These are phyloP conservation scores for Phytophthora megakarya DNA, from an alignment of 352 stramenopile genomes.

Conservation along the genomic window DNA sequence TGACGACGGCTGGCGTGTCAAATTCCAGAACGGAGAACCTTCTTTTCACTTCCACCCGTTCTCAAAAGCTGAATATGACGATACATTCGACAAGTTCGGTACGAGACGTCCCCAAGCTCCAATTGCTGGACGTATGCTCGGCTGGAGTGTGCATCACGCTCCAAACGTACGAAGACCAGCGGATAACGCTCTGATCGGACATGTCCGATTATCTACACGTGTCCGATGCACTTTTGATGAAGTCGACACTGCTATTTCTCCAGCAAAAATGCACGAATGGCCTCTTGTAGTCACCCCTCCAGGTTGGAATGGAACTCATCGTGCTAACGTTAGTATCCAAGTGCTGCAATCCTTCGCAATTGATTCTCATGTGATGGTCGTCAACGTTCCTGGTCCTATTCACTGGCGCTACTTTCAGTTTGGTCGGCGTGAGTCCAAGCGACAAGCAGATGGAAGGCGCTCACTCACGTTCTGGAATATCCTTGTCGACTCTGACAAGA, in stretches of 20 bases:
- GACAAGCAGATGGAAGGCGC: slow-evolving; percentile 5
- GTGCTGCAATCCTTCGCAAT: slow-evolving; percentile 26
- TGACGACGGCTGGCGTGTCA: slow-evolving; percentile 1
- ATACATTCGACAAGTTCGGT: neutral
- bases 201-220: neutral
- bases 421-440: neutral
- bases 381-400: slow-evolving; percentile 15
- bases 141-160: neutral
- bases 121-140: neutral
- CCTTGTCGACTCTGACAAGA: slow-evolving; percentile 24
- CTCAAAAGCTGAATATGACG: slow-evolving; percentile 14
- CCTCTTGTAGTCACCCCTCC: neutral
- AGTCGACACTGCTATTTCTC: neutral
- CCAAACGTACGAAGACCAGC: neutral
- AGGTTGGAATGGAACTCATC: neutral
- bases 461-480: slow-evolving; percentile 15
- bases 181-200: neutral
- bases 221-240: neutral
- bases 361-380: slow-evolving; percentile 21
- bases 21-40: slow-evolving; percentile 17
- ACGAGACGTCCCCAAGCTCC: neutral
- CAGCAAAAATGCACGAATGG: neutral
- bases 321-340: slow-evolving; percentile 13
- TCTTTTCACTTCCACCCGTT: slow-evolving; percentile 36
- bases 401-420: slow-evolving; percentile 27